phyloP scores from a whole-genome alignment of 768 basidiomycete species.

The Mycena haematopus region DNA sequence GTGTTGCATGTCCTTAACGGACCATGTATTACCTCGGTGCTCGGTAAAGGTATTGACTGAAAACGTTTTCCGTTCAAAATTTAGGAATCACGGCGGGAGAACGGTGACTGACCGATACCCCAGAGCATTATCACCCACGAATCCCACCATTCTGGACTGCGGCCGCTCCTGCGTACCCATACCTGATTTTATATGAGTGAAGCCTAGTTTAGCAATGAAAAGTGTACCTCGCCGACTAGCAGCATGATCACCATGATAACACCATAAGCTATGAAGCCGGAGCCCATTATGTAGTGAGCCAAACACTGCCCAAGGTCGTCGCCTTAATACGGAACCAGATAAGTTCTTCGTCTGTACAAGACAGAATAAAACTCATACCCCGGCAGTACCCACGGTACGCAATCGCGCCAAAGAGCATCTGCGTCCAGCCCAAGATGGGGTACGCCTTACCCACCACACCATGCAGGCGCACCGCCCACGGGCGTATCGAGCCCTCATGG shows the following conservation, averaged over 20 bases:
- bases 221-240: conserved; percentile 73
- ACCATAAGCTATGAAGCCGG: conserved; percentile 89
- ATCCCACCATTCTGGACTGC: conserved; percentile 87
- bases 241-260: conserved; percentile 81
- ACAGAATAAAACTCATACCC: conserved; percentile 31
- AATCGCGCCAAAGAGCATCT: conserved; percentile 87
- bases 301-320: conserved; percentile 84
- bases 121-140: conserved; percentile 69
- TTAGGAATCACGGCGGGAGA: background rate
- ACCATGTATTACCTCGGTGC: conserved; percentile 83
- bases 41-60: conserved; percentile 93
- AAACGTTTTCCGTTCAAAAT: conserved; percentile 3
- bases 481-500: conserved; percentile 75
- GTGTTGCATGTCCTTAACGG: conserved; percentile 94
- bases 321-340: conserved; percentile 22
- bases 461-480: conserved; percentile 73
- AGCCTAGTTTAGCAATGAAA: no score
- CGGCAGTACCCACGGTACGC: conserved; percentile 80
- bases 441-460: conserved; percentile 84
- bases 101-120: conserved; percentile 59
- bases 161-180: conserved; percentile 74
- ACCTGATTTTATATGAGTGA: no score
- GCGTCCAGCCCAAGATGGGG: conserved; percentile 87
- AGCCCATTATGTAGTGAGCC: conserved; percentile 90
- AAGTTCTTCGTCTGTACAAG: no score